Evolutionary conservation across 345 rosid species (phyloP), one percentile per base, ranked within the genome.

Genomic region (Luvunga scandens): DNA sequence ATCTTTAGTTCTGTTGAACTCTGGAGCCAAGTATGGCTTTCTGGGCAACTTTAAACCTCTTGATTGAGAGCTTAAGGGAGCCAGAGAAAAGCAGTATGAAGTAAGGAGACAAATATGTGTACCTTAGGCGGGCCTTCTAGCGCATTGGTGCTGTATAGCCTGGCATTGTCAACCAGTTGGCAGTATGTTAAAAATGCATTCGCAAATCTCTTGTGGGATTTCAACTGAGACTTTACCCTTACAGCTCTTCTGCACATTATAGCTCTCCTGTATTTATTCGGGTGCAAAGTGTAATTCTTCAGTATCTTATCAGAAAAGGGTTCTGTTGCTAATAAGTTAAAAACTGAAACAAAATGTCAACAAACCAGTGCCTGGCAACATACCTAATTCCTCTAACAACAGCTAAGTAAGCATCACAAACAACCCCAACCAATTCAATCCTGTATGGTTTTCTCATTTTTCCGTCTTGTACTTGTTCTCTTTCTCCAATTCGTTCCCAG

Each of bases 311-410:
- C 22, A 56, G 73, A 50, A 59, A 1, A 9, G 45, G 28, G 48
- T 64, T 59, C 50, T 56, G 25, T 60, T 66, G 36, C 38, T 65
- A 38, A 18, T n/a, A 24, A 45, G 63, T 50, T 68, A 59, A 21
- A 80, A 25, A 57, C 19, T 30, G 21, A n/a, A 33, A 66, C 45
- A 5, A 31, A 71, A 62, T 21, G 61, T 14, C 69, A 42, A 63
- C 33, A 19, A 68, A 61, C 62, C 16, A 53, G 18, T 27, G 4
- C 13, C 18, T 71, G 42, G 22, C 50, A 64, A 48, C 70, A 34
- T 77, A 90, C 99, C 99, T 93, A 81, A 95, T 90, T 88, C 97
- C 99, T 88, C 99, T 88, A 69, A 89, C 84, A 53, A 93, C 99
- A 9, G 98, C 99, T 79, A 95, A 84, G 70, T 95, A 93, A 27